Conservation (phyloP, 371 early-diverging fungal species). For the Quaeritorhiza haematococci region DNA sequence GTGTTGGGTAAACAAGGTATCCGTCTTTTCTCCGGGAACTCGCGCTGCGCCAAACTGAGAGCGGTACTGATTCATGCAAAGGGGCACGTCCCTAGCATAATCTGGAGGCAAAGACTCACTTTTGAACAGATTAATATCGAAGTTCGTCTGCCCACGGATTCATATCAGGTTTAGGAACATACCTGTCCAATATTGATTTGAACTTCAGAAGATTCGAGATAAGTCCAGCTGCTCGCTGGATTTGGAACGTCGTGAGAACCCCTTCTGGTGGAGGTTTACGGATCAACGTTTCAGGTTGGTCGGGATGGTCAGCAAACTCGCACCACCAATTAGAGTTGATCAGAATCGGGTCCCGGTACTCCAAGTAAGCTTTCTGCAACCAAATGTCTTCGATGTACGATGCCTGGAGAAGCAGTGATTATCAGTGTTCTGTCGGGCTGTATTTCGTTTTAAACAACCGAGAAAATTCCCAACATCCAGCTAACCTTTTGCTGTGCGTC, state of each 20-base stretch:
- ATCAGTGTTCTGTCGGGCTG: too few species aligned
- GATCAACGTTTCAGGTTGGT: conserved; percentile 54
- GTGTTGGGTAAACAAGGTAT: conserved; percentile 37
- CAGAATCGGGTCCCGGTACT: conserved; percentile 66
- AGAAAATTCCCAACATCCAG: too few species aligned
- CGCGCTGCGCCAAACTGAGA: conserved; percentile 73
- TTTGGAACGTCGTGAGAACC: conserved; percentile 70
- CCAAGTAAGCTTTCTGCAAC: conserved; percentile 86
- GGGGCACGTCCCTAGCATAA: conserved; percentile 30
- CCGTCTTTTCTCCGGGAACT: conserved; percentile 56
- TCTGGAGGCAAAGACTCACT: conserved; percentile 12
- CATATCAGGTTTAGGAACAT: conserved; percentile 1
- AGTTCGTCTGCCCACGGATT: background rate
- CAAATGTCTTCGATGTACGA: too few species aligned
- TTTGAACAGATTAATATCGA: conserved; percentile 1
- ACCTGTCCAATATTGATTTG: conserved; percentile 64
- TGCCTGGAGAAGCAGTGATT: too few species aligned
- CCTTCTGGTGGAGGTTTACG: conserved; percentile 34
- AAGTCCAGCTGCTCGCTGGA: conserved; percentile 79
- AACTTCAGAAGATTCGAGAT: conserved; percentile 65
- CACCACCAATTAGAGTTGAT: conserved; percentile 88
- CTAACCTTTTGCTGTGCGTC: conserved; percentile 51
- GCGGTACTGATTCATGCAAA: conserved; percentile 86
- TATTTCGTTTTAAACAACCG: too few species aligned
- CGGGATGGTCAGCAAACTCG: conserved; percentile 55